phyloP scores from a whole-genome alignment of 2,329 filamentous ascomycete genomes.

The Cladosporium sp. region DNA sequence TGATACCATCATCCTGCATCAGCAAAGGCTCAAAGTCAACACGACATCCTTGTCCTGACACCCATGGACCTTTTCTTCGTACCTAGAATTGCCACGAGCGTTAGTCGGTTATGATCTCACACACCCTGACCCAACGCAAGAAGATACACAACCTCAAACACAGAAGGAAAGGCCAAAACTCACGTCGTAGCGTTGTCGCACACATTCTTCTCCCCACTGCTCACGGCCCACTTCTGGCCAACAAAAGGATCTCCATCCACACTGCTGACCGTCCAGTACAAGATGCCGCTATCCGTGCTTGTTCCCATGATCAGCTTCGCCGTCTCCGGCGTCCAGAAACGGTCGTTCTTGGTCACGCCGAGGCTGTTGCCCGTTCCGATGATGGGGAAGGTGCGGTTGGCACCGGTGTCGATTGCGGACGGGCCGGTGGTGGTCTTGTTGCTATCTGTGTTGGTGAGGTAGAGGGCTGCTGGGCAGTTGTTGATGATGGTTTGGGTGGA shows the following conservation, averaged over 20 bases:
- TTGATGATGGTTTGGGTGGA: slow-evolving; percentile 22
- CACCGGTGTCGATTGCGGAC: slow-evolving; percentile 13
- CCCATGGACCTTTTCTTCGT: slow-evolving; percentile 17
- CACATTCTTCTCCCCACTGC: slow-evolving; percentile 6
- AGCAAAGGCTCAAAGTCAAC: slow-evolving; percentile 20
- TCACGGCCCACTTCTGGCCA: slow-evolving; percentile 20
- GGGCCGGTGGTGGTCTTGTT: slow-evolving; percentile 16
- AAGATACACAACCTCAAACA: neutral
- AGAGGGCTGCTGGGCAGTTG: slow-evolving; percentile 25
- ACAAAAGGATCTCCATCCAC: slow-evolving; percentile 26
- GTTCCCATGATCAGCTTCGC: slow-evolving; percentile 27
- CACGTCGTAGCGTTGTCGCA: slow-evolving; percentile 11
- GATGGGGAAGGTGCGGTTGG: slow-evolving; percentile 20
- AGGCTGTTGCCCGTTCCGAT: slow-evolving; percentile 28
- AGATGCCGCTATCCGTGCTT: slow-evolving; percentile 14
- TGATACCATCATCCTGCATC: neutral
- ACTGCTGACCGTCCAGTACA: slow-evolving; percentile 29
- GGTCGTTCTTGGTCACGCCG: slow-evolving; percentile 24
- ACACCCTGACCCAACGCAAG: neutral
- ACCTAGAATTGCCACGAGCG: slow-evolving; percentile 15
- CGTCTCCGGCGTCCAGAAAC: slow-evolving; percentile 22
- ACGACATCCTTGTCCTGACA: slow-evolving; percentile 20
- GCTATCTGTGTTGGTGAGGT: slow-evolving; percentile 24
- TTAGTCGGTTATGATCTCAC: neutral
- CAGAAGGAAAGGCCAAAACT: neutral